Conservation (phyloP, 345 rosid genomes). For the Ricinus communis region DNA sequence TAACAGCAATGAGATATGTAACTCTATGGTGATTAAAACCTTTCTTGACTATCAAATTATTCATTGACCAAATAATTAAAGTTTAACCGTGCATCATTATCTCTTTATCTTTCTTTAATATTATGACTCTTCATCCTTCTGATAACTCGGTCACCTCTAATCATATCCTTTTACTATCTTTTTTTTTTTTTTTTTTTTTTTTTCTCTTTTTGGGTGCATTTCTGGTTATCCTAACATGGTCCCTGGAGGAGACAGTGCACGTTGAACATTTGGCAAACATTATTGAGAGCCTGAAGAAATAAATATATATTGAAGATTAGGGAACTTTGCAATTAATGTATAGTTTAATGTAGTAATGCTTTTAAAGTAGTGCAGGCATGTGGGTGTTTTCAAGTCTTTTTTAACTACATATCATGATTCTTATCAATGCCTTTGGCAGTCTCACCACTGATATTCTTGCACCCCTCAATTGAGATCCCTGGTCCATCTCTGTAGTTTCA, state of each 20-base stretch:
- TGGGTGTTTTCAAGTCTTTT: conserved; percentile 1
- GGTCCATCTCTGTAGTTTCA: not conserved
- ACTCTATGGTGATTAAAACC: too few species aligned
- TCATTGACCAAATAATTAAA: conserved; percentile 3
- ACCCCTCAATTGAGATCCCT: not conserved
- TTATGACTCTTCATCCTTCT: not conserved
- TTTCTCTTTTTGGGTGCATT: too few species aligned
- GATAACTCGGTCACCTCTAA: not conserved
- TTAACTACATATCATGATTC: not conserved
- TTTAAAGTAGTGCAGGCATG: conserved; percentile 11
- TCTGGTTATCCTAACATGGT: not conserved
- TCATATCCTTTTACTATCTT: not conserved
- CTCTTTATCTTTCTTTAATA: too few species aligned
- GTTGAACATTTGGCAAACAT: conserved; percentile 2
- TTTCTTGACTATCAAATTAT: too few species aligned
- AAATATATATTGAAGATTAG: not conserved
- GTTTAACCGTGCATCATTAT: not conserved
- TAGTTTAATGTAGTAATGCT: not conserved
- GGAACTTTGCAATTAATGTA: not conserved
- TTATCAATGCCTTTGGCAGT: not conserved
- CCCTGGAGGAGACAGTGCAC: conserved; percentile 9
- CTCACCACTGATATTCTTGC: not conserved
- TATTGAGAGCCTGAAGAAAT: conserved; percentile 1
- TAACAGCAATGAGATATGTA: too few species aligned
- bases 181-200: not conserved